Conservation (phyloP, 306 rosid genomes). For the Echinosophora koreensis region DNA sequence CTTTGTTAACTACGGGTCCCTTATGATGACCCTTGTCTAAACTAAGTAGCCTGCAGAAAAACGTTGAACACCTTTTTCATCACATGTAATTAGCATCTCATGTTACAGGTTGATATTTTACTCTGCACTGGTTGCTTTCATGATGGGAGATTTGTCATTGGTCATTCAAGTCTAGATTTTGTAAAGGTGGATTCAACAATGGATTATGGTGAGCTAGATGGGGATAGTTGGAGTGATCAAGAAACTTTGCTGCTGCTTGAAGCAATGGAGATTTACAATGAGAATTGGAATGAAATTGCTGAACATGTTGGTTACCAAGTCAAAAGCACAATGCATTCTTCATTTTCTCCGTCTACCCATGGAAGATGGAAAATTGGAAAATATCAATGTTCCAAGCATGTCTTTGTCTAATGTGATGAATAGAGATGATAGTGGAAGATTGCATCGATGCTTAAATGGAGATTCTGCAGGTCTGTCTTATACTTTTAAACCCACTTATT, state of each 20-base stretch:
- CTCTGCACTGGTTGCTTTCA: conserved; percentile 90
- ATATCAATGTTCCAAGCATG: conserved; percentile 79
- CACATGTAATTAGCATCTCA: conserved; percentile 44
- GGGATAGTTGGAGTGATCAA: conserved; percentile 97
- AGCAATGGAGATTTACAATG: conserved; percentile 90
- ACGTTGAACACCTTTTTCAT: conserved; percentile 14
- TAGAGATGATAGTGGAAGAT: conserved; percentile 62
- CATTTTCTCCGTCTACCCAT: conserved; percentile 96
- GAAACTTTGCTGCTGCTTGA: conserved; percentile 92
- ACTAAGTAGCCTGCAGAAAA: conserved; percentile 37
- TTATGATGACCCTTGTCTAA: conserved; percentile 32
- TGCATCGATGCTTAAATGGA: conserved; percentile 64
- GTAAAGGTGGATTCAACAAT: conserved; percentile 67
- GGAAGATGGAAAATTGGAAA: conserved; percentile 91
- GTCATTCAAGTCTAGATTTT: conserved; percentile 95
- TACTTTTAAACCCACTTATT: conserved; percentile 34
- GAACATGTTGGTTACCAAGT: conserved; percentile 92
- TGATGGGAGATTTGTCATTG: conserved; percentile 85
- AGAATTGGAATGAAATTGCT: conserved; percentile 97
- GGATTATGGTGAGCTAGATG: conserved; percentile 83
- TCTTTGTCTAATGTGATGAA: conserved; percentile 55
- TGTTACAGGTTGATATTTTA: conserved; percentile 80
- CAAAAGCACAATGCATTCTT: conserved; percentile 97
- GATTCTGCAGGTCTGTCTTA: conserved; percentile 72
- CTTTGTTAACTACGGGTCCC: conserved; percentile 15